Evolutionary conservation across 495 filamentous ascomycete genomes (phyloP), one percentile per base, ranked within the genome.

Genomic region (Lichenothelia convexa): DNA sequence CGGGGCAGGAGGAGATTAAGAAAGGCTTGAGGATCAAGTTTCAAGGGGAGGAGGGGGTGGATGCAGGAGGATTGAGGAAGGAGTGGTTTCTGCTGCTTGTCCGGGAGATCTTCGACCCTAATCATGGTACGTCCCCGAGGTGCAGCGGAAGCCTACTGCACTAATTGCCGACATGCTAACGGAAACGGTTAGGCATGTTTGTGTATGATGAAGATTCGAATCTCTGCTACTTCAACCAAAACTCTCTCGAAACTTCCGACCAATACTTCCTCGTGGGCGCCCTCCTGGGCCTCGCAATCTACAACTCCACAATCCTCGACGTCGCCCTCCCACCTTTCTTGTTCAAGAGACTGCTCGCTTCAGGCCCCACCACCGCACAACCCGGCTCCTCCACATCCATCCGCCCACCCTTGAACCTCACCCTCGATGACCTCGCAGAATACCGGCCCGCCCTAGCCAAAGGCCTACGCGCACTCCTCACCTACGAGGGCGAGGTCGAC

Each of bases 21-120:
- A 94, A 95, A 53, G 82, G 78, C 5, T 57, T 95, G 31, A 73
- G 79, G 21, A 86, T 94, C 32, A 76, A 81, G 39, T 95, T 95
- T 46, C 51, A 70, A 17, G 84, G 82, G 30, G 87, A 93, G 54
- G 86, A 93, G 53, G 86, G 86, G 1, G 70, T 94, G 31, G 86
- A 95, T 59, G 87, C 81, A 6, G 86, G 86, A 19, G 86, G 86
- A 3, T 65, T 92, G 21, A 71, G 84, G 32, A 95, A 95, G 52
- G 86, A 95, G 56, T 95, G 87, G 87, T 95, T 95, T 48, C 60
- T 93, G 23, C 65, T 93, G 35, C 70, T 95, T 13, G 80, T 92
- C 13, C 66, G 87, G 40, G 86, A 95, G 47, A 71, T 95, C 18
- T 93, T 93, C 55, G 84, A 92, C 48, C 84, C 83, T 11, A 73